Evolutionary conservation across 352 stramenopile genomes (phyloP), one percentile per base, ranked within the genome.

Genomic region (Aphanomyces stellatus): DNA sequence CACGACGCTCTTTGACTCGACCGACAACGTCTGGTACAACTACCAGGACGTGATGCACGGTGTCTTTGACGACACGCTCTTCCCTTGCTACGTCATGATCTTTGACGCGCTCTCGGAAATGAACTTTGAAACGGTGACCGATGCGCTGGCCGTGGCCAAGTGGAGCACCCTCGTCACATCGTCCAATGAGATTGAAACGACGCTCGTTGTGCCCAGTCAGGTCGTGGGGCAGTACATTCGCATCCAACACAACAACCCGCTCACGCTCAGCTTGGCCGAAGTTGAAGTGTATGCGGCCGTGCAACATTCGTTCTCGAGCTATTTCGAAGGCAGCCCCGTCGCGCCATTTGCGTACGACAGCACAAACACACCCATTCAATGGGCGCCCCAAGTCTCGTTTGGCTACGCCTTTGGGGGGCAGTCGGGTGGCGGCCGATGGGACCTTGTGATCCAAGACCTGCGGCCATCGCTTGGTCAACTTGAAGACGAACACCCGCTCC

Each of bases 21-120:
- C 48, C 0, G 80, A 80, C 37, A 67, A 67, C 33, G 28, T 40
- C 15, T 67, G 40, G 40, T 67, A 67, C 24, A 30, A 8, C 15
- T 67, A 59, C 27, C 60, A 67, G 34, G 22, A 11, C 15, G 24
- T 13, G 11, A 11, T 67, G 30, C 3, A 6, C 1, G 17, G 10
- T 3, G 28, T 43, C 15, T 67, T 59, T 42, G 41, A 57, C 24
- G 30, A 57, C 25, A 28, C 75, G 10, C 88, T 92, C 74, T 87
- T 89, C 28, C 86, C 86, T 11, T 90, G 87, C 51, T 95, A 83
- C 78, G 74, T 93, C 33, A 69, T 93, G 63, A 67, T 95, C 4
- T 91, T 88, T 46, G 81, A 90, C n/a, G 71, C 74, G 28, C 70
- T 74, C 0, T 64, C 83, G 4, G 51, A 79, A 17, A 74, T 88